Base-by-base conservation (phyloP, 1,139 yeast species). In the Kodamaea alishanica region DNA sequence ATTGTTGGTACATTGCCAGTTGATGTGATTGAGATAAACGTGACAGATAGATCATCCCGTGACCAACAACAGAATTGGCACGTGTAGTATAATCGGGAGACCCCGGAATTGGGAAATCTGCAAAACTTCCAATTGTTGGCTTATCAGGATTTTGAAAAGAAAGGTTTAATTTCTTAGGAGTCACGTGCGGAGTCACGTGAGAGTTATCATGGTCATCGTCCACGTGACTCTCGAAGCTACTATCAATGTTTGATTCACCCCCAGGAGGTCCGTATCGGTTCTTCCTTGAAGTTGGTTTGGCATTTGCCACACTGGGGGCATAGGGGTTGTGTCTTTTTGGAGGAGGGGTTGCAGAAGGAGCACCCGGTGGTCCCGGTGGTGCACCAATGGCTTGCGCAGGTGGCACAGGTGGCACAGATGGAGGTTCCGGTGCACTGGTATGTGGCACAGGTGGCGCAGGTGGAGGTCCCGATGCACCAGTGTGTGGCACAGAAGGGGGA, bases 91-190 rank as follows among this genome's bases (percentile, higher is more conserved):
- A 54, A 24, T 70, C 76, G 3, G 77, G 77, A 1, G 75, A 66
- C 4, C 75, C 74, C 2, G 77, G 77, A 24, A 71, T 70, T 2
- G 77, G 70, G 49, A 70, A 71, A 28, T 63, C 71, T 26, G 67
- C 70, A 38, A 70, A 63, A 4, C 65, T 57, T 26, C 59, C 63
- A 42, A 55, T n/a, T n/a, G n/a, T n/a, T n/a, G n/a, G n/a, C n/a
- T n/a, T n/a, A n/a, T n/a, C n/a, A n/a, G n/a, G 36, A 34, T 35
- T 41, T 40, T 40, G 35, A 41, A 37, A 24, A 34, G 23, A 32
- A 42, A 40, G 12, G 44, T 41, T 3, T 37, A 38, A 22, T 24
- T 37, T n/a, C 35, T 26, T 9, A 34, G 40, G 27, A 26, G 38
- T 8, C 22, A n/a, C n/a, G n/a, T n/a, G n/a, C n/a, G 40, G 26